These are phyloP conservation scores for Apostasia ramifera DNA, from an alignment of 106 monocot genomes.

Conservation along the genomic window DNA sequence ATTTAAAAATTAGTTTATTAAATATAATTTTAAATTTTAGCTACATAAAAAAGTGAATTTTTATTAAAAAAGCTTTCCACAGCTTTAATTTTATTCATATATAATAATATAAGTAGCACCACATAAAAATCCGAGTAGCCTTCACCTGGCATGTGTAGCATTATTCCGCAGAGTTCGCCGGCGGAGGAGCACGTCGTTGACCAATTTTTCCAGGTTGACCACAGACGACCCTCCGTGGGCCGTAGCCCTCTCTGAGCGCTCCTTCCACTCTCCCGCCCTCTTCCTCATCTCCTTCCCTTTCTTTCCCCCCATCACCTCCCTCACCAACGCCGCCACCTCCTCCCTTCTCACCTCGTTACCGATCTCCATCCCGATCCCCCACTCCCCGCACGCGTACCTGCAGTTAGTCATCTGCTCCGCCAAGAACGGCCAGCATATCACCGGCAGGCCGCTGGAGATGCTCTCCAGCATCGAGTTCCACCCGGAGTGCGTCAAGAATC, in stretches of 20 bases:
- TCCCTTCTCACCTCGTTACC: neutral
- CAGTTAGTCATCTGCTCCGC: conserved; percentile 5
- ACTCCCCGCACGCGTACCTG: neutral
- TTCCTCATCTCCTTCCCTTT: conserved; percentile 5
- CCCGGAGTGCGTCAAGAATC: conserved; percentile 7
- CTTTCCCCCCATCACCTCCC: conserved; percentile 6
- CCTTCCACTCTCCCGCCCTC: neutral
- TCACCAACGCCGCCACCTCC: neutral
- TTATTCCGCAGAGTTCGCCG: too few relatives aligned
- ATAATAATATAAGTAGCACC: too few relatives aligned
- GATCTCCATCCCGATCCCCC: conserved; percentile 6
- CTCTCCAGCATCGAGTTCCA: conserved; percentile 12
- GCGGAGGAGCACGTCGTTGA: neutral
- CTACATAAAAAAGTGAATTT: too few relatives aligned
- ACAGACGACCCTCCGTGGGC: neutral
- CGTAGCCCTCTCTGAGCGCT: neutral
- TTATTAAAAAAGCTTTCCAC: too few relatives aligned
- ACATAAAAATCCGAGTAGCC: too few relatives aligned
- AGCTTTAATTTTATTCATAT: too few relatives aligned
- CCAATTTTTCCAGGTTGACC: neutral
- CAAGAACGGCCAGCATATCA: conserved; percentile 6
- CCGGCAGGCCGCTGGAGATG: conserved; percentile 6
- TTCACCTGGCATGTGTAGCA: too few relatives aligned
- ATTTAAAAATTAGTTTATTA: too few relatives aligned
- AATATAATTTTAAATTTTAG: too few relatives aligned